Evolutionary conservation across 164 flowering plant genomes (phyloP).

Genomic region (Nymphaea thermarum): DNA sequence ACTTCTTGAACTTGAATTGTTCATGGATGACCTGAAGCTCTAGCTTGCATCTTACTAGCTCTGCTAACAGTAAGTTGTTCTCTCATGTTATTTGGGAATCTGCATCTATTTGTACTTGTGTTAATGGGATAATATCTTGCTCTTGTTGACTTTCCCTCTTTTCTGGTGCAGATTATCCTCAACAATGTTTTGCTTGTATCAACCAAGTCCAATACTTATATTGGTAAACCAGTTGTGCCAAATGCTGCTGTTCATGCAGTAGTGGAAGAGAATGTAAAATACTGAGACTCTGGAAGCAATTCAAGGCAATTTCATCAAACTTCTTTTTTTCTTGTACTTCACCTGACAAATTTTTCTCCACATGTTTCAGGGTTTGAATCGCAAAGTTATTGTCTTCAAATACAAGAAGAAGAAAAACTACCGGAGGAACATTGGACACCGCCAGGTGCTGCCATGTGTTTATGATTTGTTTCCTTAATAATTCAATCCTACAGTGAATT

Average conservation of each 20-base stretch:
- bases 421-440: constrained; percentile 80
- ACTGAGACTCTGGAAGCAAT: neutral
- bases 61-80: neutral
- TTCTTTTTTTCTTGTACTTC: neutral
- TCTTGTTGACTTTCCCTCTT: neutral
- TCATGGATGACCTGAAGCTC: neutral
- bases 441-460: constrained; percentile 45
- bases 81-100: neutral
- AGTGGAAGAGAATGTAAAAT: constrained; percentile 75
- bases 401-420: constrained; percentile 78
- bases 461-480: neutral
- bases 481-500: too few species aligned
- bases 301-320: neutral
- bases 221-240: constrained; percentile 79
- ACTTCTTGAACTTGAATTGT: neutral
- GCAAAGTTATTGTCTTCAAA: constrained; percentile 78
- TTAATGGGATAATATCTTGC: neutral
- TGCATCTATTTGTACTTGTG: neutral
- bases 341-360: neutral
- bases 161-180: constrained; percentile 48
- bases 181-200: constrained; percentile 90
- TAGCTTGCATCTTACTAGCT: neutral
- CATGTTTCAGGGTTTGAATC: constrained; percentile 42
- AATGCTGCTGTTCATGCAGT: constrained; percentile 95
- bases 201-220: constrained; percentile 61